Conservation (phyloP, 306 rosid genomes). For the Cercis canadensis region DNA sequence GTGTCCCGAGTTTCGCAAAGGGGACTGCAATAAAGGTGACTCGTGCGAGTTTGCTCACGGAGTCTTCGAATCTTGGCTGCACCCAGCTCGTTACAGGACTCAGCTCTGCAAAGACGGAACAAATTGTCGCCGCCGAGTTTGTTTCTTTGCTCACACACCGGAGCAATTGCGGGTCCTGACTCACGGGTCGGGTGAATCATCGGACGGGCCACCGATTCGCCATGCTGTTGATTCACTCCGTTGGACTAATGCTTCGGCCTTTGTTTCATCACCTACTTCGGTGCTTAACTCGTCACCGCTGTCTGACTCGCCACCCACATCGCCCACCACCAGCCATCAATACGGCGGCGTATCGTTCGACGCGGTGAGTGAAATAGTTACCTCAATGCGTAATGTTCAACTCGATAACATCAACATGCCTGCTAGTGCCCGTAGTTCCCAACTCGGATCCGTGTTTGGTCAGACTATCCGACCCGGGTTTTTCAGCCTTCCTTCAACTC, state of each 20-base stretch:
- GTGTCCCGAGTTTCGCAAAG: conserved; percentile 81
- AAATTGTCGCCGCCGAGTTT: conserved; percentile 72
- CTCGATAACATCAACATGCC: conserved; percentile 45
- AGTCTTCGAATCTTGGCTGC: conserved; percentile 96
- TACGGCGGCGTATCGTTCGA: conserved; percentile 37
- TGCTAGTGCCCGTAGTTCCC: conserved; percentile 29
- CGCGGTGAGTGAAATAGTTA: conserved; percentile 44
- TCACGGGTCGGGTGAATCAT: conserved; percentile 37
- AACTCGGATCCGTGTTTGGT: conserved; percentile 35
- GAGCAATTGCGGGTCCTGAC: conserved; percentile 69
- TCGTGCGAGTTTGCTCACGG: conserved; percentile 89
- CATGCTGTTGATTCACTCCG: conserved; percentile 25
- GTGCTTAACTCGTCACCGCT: conserved; percentile 55
- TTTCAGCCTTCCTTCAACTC: conserved; percentile 35
- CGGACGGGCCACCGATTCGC: conserved; percentile 40
- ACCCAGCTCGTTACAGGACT: conserved; percentile 86
- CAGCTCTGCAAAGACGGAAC: conserved; percentile 87
- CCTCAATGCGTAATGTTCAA: conserved; percentile 50
- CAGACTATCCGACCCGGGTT: conserved; percentile 43
- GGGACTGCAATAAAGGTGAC: conserved; percentile 71
- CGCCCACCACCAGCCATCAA: conserved; percentile 41
- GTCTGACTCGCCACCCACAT: conserved; percentile 61
- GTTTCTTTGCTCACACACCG: conserved; percentile 88
- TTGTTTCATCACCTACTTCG: conserved; percentile 68
- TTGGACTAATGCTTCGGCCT: not conserved